Percentiles rank a stretch among this genome's conserved stretches.
Evolutionary conservation across 2,329 filamentous ascomycete species (phyloP).

Genomic region (Ceratocystis huliohia): DNA sequence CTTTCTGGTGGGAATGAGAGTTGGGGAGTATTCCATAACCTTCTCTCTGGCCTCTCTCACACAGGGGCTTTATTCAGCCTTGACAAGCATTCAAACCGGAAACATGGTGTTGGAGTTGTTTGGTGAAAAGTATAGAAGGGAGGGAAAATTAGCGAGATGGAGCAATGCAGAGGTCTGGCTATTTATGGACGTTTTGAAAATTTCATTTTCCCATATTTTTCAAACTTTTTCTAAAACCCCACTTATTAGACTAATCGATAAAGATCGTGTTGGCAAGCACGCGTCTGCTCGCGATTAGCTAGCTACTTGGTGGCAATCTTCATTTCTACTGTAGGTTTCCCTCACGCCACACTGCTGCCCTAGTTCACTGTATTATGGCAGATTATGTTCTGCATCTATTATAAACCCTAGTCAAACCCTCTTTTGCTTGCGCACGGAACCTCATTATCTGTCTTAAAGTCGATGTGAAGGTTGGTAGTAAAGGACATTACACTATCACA

Average conservation of each 20-base stretch:
- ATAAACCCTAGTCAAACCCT: no score
- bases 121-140: neutral
- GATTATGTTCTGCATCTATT: no score
- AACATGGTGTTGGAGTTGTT: neutral
- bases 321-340: no score
- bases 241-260: conserved; percentile 13
- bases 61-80: neutral
- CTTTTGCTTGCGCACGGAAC: no score
- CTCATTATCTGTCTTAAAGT: no score
- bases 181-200: conserved; percentile 4
- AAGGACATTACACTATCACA: no score
- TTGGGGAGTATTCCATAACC: neutral
- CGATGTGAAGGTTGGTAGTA: no score
- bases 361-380: no score
- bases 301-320: no score
- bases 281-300: no score
- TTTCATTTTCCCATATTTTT: conserved; percentile 11
- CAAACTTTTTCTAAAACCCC: neutral
- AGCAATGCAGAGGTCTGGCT: neutral
- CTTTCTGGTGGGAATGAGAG: neutral
- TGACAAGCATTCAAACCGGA: neutral
- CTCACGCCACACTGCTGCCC: no score
- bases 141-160: neutral
- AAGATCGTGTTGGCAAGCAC: neutral
- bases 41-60: neutral